These are phyloP conservation scores for Tephrocybe rancida DNA, from an alignment of 768 basidiomycete genomes.

Conservation along the genomic window DNA sequence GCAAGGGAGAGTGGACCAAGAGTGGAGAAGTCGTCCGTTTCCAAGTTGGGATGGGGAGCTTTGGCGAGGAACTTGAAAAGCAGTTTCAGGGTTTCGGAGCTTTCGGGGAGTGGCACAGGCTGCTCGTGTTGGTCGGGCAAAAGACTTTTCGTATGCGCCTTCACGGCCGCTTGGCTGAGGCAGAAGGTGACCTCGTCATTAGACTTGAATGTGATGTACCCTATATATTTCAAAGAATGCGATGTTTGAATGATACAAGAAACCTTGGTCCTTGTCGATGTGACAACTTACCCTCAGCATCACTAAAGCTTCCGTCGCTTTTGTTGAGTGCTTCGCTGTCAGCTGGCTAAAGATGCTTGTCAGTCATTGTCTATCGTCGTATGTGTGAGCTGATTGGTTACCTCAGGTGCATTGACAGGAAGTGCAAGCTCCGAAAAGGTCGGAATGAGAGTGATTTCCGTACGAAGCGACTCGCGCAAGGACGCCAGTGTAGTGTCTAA, in stretches of 20 bases:
- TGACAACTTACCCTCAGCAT: no score
- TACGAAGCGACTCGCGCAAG: background rate
- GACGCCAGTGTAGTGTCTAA: background rate
- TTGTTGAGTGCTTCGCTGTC: no score
- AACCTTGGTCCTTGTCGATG: no score
- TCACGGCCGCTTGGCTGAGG: background rate
- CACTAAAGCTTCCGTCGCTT: no score
- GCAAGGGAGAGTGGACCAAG: constrained; percentile 8
- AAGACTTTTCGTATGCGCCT: background rate
- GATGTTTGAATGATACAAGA: no score
- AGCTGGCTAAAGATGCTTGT: no score
- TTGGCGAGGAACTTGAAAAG: constrained; percentile 2
- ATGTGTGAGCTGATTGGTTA: no score
- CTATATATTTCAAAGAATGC: no score
- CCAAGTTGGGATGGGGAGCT: constrained; percentile 6
- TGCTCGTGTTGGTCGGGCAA: background rate
- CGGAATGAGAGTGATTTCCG: background rate
- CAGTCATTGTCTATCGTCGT: no score
- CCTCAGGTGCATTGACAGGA: no score
- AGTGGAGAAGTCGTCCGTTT: background rate
- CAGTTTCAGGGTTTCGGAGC: background rate
- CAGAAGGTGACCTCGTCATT: background rate
- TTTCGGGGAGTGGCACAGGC: background rate
- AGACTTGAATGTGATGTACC: background rate
- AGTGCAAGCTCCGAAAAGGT: no score